These are phyloP conservation scores for Thielaviopsis cerberus DNA, from an alignment of 2,329 filamentous ascomycete genomes.

Conservation along the genomic window DNA sequence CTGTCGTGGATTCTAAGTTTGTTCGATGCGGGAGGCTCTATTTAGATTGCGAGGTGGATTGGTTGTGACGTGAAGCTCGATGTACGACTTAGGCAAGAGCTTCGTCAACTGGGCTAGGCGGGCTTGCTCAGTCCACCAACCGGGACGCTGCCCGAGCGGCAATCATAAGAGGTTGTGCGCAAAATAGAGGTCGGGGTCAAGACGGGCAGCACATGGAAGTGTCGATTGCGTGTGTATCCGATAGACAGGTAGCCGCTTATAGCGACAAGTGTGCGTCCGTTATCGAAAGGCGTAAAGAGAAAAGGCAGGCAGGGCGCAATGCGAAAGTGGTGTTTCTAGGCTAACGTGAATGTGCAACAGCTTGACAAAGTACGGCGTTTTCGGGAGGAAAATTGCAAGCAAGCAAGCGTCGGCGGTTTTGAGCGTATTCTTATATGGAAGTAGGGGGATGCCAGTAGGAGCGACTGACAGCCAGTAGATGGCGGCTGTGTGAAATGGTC, in stretches of 20 bases:
- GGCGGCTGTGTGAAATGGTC: not conserved
- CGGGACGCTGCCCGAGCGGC: slow-evolving; percentile 12
- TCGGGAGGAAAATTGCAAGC: not conserved
- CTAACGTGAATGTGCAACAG: not conserved
- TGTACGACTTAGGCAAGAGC: not conserved
- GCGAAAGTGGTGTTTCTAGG: not conserved
- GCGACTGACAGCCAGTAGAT: not conserved
- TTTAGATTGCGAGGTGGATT: not conserved
- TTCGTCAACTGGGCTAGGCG: slow-evolving; percentile 2
- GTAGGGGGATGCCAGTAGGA: not conserved
- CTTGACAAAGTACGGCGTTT: not conserved
- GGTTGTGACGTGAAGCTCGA: not conserved
- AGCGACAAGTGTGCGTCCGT: not conserved
- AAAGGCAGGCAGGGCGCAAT: not conserved
- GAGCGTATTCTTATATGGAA: not conserved
- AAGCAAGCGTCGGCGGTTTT: not conserved
- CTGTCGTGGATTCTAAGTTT: not conserved
- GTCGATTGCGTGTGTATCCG: not conserved
- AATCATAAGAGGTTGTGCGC: slow-evolving; percentile 12
- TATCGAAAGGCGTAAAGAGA: not conserved
- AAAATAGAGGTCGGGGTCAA: not conserved
- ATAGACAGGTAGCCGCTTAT: not conserved
- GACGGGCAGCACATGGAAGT: not conserved
- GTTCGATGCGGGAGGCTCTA: not conserved
- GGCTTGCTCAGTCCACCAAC: slow-evolving; percentile 11